Evolutionary conservation across 1,284 basidiomycete species (phyloP), one percentile per base, ranked within the genome.

Genomic region (Marasmius tenuissimus): DNA sequence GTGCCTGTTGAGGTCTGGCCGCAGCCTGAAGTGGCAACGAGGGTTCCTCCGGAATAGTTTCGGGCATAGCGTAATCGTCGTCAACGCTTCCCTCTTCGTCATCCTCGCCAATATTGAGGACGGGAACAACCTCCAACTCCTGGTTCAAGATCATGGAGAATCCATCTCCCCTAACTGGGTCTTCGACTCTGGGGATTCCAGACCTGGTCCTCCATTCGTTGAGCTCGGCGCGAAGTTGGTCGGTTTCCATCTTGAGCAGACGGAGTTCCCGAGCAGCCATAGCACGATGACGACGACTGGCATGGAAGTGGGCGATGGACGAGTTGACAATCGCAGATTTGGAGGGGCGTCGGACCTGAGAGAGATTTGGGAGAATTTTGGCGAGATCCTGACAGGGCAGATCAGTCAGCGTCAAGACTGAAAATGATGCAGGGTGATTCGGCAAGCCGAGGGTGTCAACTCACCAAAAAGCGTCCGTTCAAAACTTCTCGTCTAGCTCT

Each of bases 281-380:
- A 49, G 90, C 77, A 61, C 93, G 87, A 71, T 93, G 91, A 56
- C 92, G 83, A 63, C 94, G 87, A 59, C 91, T 89, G 54, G 89
- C 86, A 70, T 91, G 89, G 67, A 96, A 85, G 73, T 95, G 88
- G 0, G 91, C 86, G 72, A 96, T 95, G 64, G 87, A 90, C 52
- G 91, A 94, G 78, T 96, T 97, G 75, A 98, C 95, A 73, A 97
- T 97, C 62, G 92, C 91, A 16, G 91, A 93, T 78, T 98, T 98
- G 74, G 92, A 94, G 1, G 95, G 96, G 51, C 96, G 88, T 65
- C 94, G 90, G 76, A 94, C 92, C 69, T 92, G 86, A 18, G 91
- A 91, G 64, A 97, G 88, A 73, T 95, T 93, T 58, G 95, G 94
- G 16, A 97, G 86, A 45, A 96, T 85, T 12, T 88, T 87, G 60